Conservation (phyloP, 2,329 filamentous ascomycete species). For the Byssoonygena ceratinophila region DNA sequence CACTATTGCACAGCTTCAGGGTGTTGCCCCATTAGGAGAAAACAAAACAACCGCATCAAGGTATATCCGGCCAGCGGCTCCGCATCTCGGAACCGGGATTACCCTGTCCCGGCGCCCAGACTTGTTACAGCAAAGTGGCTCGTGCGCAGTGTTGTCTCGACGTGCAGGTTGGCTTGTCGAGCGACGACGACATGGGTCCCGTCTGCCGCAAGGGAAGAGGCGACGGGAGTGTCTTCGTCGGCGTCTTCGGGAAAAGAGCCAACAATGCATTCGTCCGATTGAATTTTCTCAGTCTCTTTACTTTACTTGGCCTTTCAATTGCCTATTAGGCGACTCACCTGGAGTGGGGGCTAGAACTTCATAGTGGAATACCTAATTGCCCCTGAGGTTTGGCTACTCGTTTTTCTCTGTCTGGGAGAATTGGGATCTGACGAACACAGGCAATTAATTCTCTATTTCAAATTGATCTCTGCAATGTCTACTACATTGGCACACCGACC, state of each 20-base stretch:
- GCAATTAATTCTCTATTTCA: not conserved
- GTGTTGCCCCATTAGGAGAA: conserved; percentile 4
- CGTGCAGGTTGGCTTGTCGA: not conserved
- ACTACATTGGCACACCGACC: conserved; percentile 32
- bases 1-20: no score
- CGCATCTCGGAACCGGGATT: not conserved
- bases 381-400: not conserved
- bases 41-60: conserved; percentile 16
- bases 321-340: not conserved
- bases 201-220: not conserved
- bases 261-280: not conserved
- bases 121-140: not conserved
- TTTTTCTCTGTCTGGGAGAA: not conserved
- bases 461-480: conserved; percentile 22
- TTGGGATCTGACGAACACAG: not conserved
- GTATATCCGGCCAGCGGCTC: conserved; percentile 6
- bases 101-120: not conserved
- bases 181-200: not conserved
- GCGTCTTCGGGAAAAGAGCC: not conserved
- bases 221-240: not conserved
- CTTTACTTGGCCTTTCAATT: not conserved
- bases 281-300: not conserved
- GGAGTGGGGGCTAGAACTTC: not conserved
- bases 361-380: not conserved
- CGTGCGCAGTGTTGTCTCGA: conserved; percentile 9